Conservation (phyloP, 805 yeast species). For the Wickerhamiella azyma region DNA sequence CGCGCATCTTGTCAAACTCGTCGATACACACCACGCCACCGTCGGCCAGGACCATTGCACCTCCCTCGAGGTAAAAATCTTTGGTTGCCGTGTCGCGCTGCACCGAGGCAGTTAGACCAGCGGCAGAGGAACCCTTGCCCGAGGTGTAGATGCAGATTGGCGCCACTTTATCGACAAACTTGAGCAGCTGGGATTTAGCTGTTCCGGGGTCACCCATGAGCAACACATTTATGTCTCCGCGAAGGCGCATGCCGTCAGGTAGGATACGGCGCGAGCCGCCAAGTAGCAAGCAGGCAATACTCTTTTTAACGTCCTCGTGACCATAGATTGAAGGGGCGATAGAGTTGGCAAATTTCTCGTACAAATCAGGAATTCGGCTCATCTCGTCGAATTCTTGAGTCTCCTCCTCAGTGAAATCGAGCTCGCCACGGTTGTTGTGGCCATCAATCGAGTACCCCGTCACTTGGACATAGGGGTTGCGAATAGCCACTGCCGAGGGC, state of each 20-base stretch:
- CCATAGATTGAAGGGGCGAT: conserved; percentile 98
- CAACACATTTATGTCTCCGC: conserved; percentile 94
- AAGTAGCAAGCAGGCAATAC: conserved; percentile 80
- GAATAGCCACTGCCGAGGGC: conserved; percentile 60
- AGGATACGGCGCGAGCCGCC: conserved; percentile 87
- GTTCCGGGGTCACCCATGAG: conserved; percentile 98
- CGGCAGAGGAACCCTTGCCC: conserved; percentile 99
- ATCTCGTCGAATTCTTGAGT: conserved; percentile 78
- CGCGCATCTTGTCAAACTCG: conserved; percentile 98
- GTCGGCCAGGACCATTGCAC: conserved; percentile 99
- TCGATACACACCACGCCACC: conserved; percentile 99
- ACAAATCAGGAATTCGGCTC: conserved; percentile 72
- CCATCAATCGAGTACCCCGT: conserved; percentile 77
- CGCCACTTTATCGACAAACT: conserved; percentile 87
- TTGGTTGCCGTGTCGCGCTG: conserved; percentile 77
- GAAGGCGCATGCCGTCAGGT: conserved; percentile 90
- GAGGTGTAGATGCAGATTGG: conserved; percentile 94
- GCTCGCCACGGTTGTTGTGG: conserved; percentile 44
- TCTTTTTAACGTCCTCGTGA: conserved; percentile 79
- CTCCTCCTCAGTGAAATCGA: conserved; percentile 76
- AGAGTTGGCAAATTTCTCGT: conserved; percentile 70
- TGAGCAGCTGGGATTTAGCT: conserved; percentile 89
- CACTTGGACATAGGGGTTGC: conserved; percentile 81
- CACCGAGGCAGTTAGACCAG: conserved; percentile 96
- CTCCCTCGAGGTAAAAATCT: conserved; percentile 94